phyloP scores from a whole-genome alignment of 2,329 filamentous ascomycete species.

The Hortaea werneckii region DNA sequence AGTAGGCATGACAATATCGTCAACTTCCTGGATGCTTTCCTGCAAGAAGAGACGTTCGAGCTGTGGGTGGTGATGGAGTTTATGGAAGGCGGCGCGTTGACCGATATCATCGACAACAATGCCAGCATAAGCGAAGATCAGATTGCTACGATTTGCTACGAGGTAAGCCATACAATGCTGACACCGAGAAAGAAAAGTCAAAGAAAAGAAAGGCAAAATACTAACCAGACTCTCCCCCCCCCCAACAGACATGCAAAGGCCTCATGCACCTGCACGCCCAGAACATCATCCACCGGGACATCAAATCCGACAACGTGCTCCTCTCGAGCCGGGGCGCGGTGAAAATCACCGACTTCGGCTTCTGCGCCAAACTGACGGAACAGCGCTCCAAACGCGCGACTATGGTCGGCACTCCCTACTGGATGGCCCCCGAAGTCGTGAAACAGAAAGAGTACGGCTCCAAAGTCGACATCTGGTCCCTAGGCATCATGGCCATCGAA shows the following conservation, averaged over 20 bases:
- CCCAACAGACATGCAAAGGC: constrained; percentile 74
- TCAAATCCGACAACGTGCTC: constrained; percentile 98
- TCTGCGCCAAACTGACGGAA: constrained; percentile 97
- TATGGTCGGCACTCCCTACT: constrained; percentile 98
- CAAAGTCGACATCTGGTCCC: constrained; percentile 97
- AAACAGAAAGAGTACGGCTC: constrained; percentile 98
- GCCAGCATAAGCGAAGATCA: constrained; percentile 88
- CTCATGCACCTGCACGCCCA: constrained; percentile 89
- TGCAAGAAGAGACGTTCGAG: constrained; percentile 87
- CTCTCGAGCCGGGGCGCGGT: constrained; percentile 90
- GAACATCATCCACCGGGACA: constrained; percentile 97
- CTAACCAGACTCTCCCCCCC: background rate
- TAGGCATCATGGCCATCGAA: constrained; percentile 99
- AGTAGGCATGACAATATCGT: constrained; percentile 97
- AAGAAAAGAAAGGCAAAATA: background rate
- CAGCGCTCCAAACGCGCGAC: constrained; percentile 94
- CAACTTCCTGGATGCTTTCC: constrained; percentile 94
- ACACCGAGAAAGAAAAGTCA: background rate
- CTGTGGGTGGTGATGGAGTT: constrained; percentile 99
- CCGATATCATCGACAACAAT: constrained; percentile 98
- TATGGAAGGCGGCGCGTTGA: constrained; percentile 96
- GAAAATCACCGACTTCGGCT: constrained; percentile 94
- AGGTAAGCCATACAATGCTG: constrained; percentile 50
- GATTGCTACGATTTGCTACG: constrained; percentile 91
- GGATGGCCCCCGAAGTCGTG: constrained; percentile 99